These are phyloP conservation scores for Fusarium scirpi DNA, from an alignment of 2,329 filamentous ascomycete species.

Conservation along the genomic window DNA sequence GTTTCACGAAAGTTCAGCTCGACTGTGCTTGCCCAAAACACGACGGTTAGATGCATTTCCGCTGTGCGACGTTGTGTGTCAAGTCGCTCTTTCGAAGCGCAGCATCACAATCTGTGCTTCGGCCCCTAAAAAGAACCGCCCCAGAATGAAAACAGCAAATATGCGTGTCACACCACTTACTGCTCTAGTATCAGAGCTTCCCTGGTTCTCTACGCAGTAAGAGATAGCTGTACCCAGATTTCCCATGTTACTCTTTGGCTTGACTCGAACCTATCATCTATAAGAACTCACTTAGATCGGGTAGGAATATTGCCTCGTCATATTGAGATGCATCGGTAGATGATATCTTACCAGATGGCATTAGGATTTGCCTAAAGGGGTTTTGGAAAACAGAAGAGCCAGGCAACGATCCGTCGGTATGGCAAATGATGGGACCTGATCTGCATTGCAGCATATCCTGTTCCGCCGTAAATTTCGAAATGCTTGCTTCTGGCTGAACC, in stretches of 20 bases:
- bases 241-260: neutral
- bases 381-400: neutral
- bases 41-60: neutral
- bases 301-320: constrained; percentile 9
- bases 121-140: constrained; percentile 2
- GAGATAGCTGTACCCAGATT: neutral
- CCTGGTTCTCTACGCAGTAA: neutral
- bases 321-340: constrained; percentile 5
- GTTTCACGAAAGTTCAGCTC: constrained; percentile 37
- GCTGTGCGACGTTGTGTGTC: neutral
- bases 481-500: neutral
- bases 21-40: constrained; percentile 11
- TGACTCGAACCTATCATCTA: neutral
- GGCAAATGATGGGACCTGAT: constrained; percentile 38
- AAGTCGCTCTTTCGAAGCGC: constrained; percentile 8
- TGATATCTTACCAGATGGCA: constrained; percentile 9
- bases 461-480: constrained; percentile 2
- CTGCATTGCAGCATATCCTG: constrained; percentile 6
- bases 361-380: neutral
- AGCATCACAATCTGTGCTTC: constrained; percentile 29
- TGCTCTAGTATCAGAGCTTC: constrained; percentile 4
- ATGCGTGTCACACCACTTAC: constrained; percentile 7
- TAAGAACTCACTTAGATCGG: constrained; percentile 1
- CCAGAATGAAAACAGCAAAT: constrained; percentile 4
- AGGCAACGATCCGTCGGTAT: constrained; percentile 10